These are phyloP conservation scores for Vitis hybrid DNA, from an alignment of 177 flowering plant genomes.

Conservation along the genomic window DNA sequence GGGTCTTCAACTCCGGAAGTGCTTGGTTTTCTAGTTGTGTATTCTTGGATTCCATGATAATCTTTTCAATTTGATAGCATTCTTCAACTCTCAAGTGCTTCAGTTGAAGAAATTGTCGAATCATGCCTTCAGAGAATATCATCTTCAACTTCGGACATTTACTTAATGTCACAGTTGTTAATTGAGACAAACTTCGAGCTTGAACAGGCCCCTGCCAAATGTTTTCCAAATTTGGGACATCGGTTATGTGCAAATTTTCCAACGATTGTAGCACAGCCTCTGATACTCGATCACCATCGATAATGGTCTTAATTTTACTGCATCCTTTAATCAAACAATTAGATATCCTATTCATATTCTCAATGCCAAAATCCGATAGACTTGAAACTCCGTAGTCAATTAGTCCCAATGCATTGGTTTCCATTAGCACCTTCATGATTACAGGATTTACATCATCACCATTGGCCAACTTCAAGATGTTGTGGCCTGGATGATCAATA, in stretches of 20 bases:
- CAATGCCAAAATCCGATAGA: slow-evolving; percentile 7
- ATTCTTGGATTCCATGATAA: slow-evolving; percentile 4
- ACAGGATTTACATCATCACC: neutral
- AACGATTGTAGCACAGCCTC: neutral
- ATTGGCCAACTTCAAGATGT: slow-evolving; percentile 5
- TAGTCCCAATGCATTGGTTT: slow-evolving; percentile 12
- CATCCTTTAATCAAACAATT: slow-evolving; percentile 16
- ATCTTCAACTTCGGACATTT: slow-evolving; percentile 9
- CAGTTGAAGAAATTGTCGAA: slow-evolving; percentile 1
- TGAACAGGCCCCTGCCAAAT: slow-evolving; percentile 12
- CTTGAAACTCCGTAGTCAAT: slow-evolving; percentile 1
- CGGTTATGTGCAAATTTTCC: slow-evolving; percentile 5
- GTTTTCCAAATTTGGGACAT: slow-evolving; percentile 1
- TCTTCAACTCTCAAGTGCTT: slow-evolving; percentile 13
- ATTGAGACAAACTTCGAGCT: neutral
- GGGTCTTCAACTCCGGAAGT: slow-evolving; percentile 5
- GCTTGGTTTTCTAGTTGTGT: neutral
- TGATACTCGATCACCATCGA: neutral
- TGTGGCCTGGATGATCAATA: neutral
- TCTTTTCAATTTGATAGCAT: slow-evolving; percentile 10
- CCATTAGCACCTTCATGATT: neutral
- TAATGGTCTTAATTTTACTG: neutral
- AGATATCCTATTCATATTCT: neutral
- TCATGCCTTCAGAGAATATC: slow-evolving; percentile 3
- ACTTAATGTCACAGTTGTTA: slow-evolving; percentile 4